A percentile compares a stretch with the other conserved stretches of the same genome.
phyloP scores from a whole-genome alignment of 495 filamentous ascomycete genomes.

The Cenococcum geophilum region DNA sequence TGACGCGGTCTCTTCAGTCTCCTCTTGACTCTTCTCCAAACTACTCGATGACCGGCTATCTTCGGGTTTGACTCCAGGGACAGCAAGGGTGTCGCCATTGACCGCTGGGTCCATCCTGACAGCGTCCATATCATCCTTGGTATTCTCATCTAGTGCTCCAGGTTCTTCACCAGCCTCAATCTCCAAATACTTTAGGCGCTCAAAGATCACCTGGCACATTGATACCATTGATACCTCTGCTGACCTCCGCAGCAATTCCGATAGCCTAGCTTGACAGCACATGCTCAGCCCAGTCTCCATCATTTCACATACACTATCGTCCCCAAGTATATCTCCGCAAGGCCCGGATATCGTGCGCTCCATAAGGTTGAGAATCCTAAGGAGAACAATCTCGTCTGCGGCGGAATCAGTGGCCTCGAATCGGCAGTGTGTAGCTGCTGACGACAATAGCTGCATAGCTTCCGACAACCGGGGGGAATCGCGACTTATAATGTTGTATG shows the following conservation, averaged over 20 bases:
- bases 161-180: constrained; percentile 57
- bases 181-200: constrained; percentile 80
- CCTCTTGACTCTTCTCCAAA: constrained; percentile 23
- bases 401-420: constrained; percentile 95
- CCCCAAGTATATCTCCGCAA: constrained; percentile 77
- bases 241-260: constrained; percentile 81
- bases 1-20: constrained; percentile 18
- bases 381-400: constrained; percentile 87
- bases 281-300: constrained; percentile 98
- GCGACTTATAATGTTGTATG: constrained; percentile 81
- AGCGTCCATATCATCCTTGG: constrained; percentile 60
- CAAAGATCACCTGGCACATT: constrained; percentile 98
- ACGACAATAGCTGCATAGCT: constrained; percentile 91
- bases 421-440: constrained; percentile 93
- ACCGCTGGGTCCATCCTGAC: constrained; percentile 86
- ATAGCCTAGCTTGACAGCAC: constrained; percentile 88
- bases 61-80: constrained; percentile 40
- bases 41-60: constrained; percentile 23
- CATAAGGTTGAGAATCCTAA: constrained; percentile 95
- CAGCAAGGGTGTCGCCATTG: constrained; percentile 59
- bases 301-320: constrained; percentile 98
- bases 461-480: constrained; percentile 77
- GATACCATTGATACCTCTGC: constrained; percentile 96
- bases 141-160: constrained; percentile 53
- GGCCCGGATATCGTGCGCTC: constrained; percentile 93